Conservation (phyloP, 2,329 filamentous ascomycete genomes). For the Incumbomyces lentus region DNA sequence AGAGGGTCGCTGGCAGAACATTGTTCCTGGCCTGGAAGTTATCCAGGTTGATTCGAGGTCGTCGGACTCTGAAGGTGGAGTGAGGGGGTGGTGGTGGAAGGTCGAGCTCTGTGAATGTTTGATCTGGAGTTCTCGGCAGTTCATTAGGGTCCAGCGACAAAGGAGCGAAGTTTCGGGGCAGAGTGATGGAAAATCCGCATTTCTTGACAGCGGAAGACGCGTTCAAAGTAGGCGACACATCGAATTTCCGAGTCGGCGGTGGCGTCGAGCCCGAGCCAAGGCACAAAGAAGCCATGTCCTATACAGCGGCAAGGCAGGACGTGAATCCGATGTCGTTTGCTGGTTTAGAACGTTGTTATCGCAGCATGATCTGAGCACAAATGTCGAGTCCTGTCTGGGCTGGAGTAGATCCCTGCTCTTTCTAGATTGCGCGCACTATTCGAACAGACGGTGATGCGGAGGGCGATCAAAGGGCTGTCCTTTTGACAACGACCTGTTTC, state of each 20-base stretch:
- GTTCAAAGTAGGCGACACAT: conserved; percentile 17
- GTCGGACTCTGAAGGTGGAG: conserved; percentile 32
- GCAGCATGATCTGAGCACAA: not conserved
- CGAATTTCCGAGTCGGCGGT: conserved; percentile 7
- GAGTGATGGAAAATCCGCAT: conserved; percentile 33
- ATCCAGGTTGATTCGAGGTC: conserved; percentile 29
- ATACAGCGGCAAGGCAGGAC: too few relatives aligned
- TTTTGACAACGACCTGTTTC: not conserved
- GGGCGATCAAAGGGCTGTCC: too few relatives aligned
- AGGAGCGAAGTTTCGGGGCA: conserved; percentile 37
- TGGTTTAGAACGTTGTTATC: not conserved
- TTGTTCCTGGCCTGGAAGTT: conserved; percentile 27
- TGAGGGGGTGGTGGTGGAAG: conserved; percentile 37
- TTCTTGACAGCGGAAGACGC: conserved; percentile 25
- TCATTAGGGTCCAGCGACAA: conserved; percentile 27
- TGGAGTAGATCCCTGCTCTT: not conserved
- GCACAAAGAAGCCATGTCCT: conserved; percentile 1
- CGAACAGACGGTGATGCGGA: not conserved
- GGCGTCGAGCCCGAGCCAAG: not conserved
- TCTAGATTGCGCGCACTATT: not conserved
- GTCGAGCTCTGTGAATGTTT: conserved; percentile 28
- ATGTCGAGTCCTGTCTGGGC: too few relatives aligned
- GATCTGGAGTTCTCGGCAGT: conserved; percentile 35
- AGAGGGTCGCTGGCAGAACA: conserved; percentile 22
- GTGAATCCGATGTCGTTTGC: too few relatives aligned